Evolutionary conservation across 805 yeast genomes (phyloP), one percentile per base, ranked within the genome.

Genomic region (Candida michaelii): DNA sequence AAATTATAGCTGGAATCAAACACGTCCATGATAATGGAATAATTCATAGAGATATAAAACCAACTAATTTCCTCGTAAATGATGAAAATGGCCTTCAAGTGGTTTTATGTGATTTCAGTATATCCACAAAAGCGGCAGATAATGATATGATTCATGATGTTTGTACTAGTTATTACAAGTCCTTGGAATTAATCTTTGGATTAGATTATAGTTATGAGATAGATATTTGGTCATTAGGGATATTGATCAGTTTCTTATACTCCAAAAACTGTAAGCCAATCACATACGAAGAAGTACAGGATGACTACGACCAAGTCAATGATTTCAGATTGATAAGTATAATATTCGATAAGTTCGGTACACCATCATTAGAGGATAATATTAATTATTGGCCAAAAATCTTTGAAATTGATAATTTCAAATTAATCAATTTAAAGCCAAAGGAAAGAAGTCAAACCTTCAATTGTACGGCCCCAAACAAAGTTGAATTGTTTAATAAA

Each of bases 151-250:
- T 73, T 44, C 69, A 75, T n/a, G 85, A 79, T 49, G 81, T 88
- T 3, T 73, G 83, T 15, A 82, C 90, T 0, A 81, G 83, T 1
- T 69, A 71, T 25, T 88, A 78, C 61, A 80, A 84, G 46, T 82
- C 93, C 0, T 91, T 95, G 0, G 95, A 87, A 54, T 62, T 84
- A 36, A 65, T 86, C 31, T 73, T 85, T 39, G 85, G 87, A 0
- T 61, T 76, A n/a, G 47, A 70, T 45, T 87, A 87, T 54, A 63
- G 73, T 2, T 58, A 55, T 27, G 78, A 71, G 30, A 66, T 86
- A 7, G 95, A 87, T 52, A 66, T 85, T 12, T 87, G 95, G 95
- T 66, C 85, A 1, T 56, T 78, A 14, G 95, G 88, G 0, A 74
- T 88, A 9, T 53, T 85, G 2, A 51, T 82, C 37, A 77, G 82